Evolutionary conservation across 371 early-diverging fungal species (phyloP).

Genomic region (Fennellomyces sp.): DNA sequence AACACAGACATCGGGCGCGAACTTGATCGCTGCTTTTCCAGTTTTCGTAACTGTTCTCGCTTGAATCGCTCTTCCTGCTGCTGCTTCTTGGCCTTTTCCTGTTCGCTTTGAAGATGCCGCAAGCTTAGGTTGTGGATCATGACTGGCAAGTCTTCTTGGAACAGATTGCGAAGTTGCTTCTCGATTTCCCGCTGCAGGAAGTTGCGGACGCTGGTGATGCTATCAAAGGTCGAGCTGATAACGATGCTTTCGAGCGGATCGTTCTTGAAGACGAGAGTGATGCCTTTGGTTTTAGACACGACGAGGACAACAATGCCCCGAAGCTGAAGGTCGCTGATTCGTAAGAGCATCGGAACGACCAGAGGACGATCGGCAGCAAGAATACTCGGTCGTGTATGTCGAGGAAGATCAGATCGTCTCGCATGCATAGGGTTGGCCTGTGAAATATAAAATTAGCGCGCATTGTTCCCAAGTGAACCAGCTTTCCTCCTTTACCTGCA

Average conservation of each 20-base stretch:
- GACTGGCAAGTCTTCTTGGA: constrained; percentile 91
- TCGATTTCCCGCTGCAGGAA: constrained; percentile 94
- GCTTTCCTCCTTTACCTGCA: constrained; percentile 90
- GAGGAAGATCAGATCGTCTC: constrained; percentile 53
- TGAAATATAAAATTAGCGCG: neutral
- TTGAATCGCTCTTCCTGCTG: constrained; percentile 16
- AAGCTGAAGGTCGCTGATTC: constrained; percentile 86
- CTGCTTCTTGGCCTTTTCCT: constrained; percentile 22
- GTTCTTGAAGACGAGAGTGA: constrained; percentile 95
- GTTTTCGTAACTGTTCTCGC: neutral
- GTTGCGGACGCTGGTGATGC: constrained; percentile 79
- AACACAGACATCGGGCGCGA: neutral
- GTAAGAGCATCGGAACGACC: constrained; percentile 93
- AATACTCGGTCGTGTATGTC: constrained; percentile 69
- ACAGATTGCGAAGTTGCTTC: constrained; percentile 81
- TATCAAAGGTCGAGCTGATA: constrained; percentile 94
- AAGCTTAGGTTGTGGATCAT: constrained; percentile 91
- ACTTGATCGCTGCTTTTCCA: neutral
- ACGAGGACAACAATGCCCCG: constrained; percentile 94
- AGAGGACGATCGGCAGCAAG: constrained; percentile 92
- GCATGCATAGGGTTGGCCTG: constrained; percentile 84
- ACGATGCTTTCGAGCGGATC: constrained; percentile 93
- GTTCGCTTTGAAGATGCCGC: constrained; percentile 23
- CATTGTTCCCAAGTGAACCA: too few relatives aligned
- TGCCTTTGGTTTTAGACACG: constrained; percentile 88